Evolutionary conservation across 140 eudicot species (phyloP), one percentile per base, ranked within the genome.

Genomic region (Stevia rebaudiana): DNA sequence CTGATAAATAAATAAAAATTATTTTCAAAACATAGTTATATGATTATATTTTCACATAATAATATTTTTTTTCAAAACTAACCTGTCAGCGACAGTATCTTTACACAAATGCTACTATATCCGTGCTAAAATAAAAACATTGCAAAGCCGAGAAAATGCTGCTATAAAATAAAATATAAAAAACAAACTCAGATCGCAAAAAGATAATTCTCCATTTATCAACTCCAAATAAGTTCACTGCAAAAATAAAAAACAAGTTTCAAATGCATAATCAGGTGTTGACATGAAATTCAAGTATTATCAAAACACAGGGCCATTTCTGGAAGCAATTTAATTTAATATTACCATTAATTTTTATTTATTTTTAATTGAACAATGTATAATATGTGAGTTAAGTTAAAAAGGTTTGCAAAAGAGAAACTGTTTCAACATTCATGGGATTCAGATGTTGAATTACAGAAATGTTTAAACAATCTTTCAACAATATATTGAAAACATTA

Each of bases 91-190:
- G 24, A 62, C 65, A 40, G 55, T 40, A 61, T 63, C 77, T 63
- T 72, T 73, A 73, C 78, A 73, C 59, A 73, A 53, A 63, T 43
- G 59, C 67, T 73, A 52, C 58, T 40, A 53, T 65, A 43, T 35
- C 59, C 67, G 3, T 64, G 78, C 60, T 42, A 65, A 43, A 72
- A 63, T 44, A 63, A 74, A 67, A 74, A 74, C 70, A 52, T 56
- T 0, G 9, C 61, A 46, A 43, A 28, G 17, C 72, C 35, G 49
- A 58, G 63, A 57, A 63, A 50, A 61, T 41, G 40, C 77, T 59
- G 30, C 57, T 25, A 55, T 64, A 17, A 47, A n/a, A n/a, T n/a
- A n/a, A n/a, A 3, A 30, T 6, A 59, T 17, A 58, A 11, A 31
- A 60, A 49, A 39, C n/a, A 37, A 47, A 60, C 40, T 23, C 63